phyloP scores from a whole-genome alignment of 495 filamentous ascomycete genomes.

The Glarea lozoyensis region DNA sequence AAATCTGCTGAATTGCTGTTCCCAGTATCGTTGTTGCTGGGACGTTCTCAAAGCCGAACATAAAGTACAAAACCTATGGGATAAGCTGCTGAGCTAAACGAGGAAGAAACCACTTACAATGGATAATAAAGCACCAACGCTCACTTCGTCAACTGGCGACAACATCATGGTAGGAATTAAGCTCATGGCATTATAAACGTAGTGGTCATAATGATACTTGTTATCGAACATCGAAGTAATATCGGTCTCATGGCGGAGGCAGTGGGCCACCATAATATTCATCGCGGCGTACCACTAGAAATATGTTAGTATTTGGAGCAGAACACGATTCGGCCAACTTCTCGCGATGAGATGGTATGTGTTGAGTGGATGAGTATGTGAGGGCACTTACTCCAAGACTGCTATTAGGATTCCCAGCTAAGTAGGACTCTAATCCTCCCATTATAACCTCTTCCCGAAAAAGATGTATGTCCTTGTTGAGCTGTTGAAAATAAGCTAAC shows the following conservation, averaged over 20 bases:
- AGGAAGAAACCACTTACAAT: neutral
- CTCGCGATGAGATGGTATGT: no score
- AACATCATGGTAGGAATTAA: slow-evolving; percentile 1
- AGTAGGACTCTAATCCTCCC: neutral
- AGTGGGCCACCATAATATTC: slow-evolving; percentile 3
- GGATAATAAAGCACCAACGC: neutral
- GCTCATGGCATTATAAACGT: slow-evolving; percentile 1
- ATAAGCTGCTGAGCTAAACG: neutral
- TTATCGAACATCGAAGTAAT: no score
- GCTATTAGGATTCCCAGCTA: neutral
- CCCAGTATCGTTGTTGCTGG: neutral
- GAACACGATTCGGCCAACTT: no score
- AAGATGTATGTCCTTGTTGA: slow-evolving; percentile 1
- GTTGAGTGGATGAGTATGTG: no score
- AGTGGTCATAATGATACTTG: neutral
- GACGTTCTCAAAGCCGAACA: slow-evolving; percentile 2
- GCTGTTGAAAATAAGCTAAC: neutral
- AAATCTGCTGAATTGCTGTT: slow-evolving; percentile 1
- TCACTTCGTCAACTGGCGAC: neutral
- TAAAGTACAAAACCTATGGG: neutral
- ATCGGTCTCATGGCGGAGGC: neutral
- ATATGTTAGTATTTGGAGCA: no score
- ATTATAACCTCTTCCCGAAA: neutral
- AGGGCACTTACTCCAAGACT: no score
- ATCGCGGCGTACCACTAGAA: slow-evolving; percentile 2